These are phyloP conservation scores for Paracoccidioides lutzii DNA, from an alignment of 2,329 filamentous ascomycete genomes.

Conservation along the genomic window DNA sequence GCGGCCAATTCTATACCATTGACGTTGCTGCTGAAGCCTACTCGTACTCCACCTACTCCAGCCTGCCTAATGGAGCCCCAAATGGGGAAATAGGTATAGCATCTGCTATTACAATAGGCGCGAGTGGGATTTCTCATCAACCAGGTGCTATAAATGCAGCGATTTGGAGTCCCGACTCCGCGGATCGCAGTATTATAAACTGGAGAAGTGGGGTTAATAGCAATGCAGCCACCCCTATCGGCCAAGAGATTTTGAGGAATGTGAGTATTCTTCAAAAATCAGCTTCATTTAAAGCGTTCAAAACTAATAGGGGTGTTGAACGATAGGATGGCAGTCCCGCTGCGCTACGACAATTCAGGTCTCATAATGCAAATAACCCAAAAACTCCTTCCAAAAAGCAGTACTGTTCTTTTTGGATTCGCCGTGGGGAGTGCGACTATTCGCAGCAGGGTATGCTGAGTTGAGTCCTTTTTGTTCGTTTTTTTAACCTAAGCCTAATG, in stretches of 20 bases:
- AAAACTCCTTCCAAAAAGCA: constrained; percentile 8
- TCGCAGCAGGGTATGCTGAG: constrained; percentile 50
- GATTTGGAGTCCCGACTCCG: background rate
- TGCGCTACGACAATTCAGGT: no score
- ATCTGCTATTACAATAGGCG: background rate
- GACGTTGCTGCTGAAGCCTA: constrained; percentile 12
- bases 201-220: background rate
- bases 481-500: background rate
- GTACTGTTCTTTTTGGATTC: constrained; percentile 63
- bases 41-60: background rate
- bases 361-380: background rate
- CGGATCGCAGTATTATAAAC: background rate
- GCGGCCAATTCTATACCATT: constrained; percentile 24
- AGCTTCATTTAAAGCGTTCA: background rate
- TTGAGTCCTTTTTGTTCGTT: background rate
- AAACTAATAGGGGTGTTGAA: background rate
- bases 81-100: background rate
- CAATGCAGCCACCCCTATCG: background rate
- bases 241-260: background rate
- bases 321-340: background rate
- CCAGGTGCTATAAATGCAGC: background rate
- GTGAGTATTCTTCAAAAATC: background rate
- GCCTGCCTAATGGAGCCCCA: background rate
- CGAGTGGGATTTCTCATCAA: background rate
- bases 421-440: constrained; percentile 72